Evolutionary conservation across 139 green algal genomes (phyloP), one percentile per base, ranked within the genome.

Genomic region (Yamagishiella unicocca): DNA sequence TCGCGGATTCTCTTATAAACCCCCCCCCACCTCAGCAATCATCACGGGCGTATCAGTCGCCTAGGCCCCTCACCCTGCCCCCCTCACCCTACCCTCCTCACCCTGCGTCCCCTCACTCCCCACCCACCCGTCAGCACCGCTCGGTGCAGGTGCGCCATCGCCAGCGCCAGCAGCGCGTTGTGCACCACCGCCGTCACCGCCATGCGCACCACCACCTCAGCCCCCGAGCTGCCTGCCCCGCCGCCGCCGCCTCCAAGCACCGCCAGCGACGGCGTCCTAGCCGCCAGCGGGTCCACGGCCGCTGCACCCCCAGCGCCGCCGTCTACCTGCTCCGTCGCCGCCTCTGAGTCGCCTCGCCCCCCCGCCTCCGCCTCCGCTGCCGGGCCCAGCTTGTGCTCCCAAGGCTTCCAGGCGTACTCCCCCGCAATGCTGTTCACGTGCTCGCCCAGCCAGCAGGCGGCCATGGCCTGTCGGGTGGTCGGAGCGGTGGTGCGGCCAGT

Each of bases 391-490:
- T 46, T 53, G 27, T 50, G 33, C 67, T 87, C 82, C 66, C 82
- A 71, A 8, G 35, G 14, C 67, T 80, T 80, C 82, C 82, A 87
- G 2, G 82, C 66, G 37, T 87, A 87, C 66, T 87, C 82, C 27
- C 91, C 91, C 31, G 92, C 84, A 0, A 94, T 84, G 38, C 87
- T 89, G 89, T 97, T 98, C 25, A 93, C 88, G 64, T 97, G 89
- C 92, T 97, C 95, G 7, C 95, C 96, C 68, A 98, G 87, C 96
- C 96, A 98, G 91, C 93, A 87, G 53, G 40, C 90, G 21, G 90
- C 82, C 33, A 75, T 77, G 73, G 86, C 78, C 83, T 89, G 79
- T 42, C 27, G n/a, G n/a, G n/a, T n/a, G n/a, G n/a, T n/a, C n/a
- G n/a, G n/a, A n/a, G n/a, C n/a, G n/a, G n/a, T n/a, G n/a, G n/a